These are phyloP conservation scores for Stellera chamaejasme DNA, from an alignment of 345 rosid genomes.

Conservation along the genomic window DNA sequence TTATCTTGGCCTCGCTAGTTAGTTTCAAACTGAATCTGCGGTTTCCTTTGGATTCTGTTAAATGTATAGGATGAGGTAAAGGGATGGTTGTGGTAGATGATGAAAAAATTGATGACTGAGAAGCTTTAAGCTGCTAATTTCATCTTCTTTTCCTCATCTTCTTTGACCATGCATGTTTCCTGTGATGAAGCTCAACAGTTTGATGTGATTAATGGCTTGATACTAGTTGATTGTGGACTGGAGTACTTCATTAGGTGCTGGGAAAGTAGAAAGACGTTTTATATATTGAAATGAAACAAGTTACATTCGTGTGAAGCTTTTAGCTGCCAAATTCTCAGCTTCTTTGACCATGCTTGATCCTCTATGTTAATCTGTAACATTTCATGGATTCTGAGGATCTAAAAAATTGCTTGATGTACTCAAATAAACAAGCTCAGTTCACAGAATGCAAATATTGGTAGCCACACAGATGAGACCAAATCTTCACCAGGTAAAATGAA, in stretches of 20 bases:
- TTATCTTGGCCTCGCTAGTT: constrained; percentile 54
- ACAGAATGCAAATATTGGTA: background rate
- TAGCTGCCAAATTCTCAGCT: background rate
- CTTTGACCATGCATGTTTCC: too few relatives aligned
- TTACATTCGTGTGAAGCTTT: too few relatives aligned
- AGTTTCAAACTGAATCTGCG: background rate
- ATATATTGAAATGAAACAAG: background rate
- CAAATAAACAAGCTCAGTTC: background rate
- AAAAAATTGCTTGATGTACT: background rate
- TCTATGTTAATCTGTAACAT: background rate
- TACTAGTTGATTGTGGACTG: too few relatives aligned
- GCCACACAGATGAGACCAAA: too few relatives aligned
- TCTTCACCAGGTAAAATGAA: background rate
- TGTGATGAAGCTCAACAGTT: background rate
- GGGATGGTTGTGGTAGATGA: too few relatives aligned
- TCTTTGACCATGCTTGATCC: background rate
- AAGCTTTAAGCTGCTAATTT: too few relatives aligned
- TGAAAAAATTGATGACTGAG: too few relatives aligned
- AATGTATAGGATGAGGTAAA: too few relatives aligned
- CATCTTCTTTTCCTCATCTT: too few relatives aligned
- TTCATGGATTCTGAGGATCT: background rate
- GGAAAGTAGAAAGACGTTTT: background rate
- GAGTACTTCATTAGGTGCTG: background rate
- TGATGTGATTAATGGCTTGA: background rate
- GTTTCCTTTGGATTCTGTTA: too few relatives aligned